phyloP scores from a whole-genome alignment of 495 filamentous ascomycete genomes.

The Hyaloscypha variabilis region DNA sequence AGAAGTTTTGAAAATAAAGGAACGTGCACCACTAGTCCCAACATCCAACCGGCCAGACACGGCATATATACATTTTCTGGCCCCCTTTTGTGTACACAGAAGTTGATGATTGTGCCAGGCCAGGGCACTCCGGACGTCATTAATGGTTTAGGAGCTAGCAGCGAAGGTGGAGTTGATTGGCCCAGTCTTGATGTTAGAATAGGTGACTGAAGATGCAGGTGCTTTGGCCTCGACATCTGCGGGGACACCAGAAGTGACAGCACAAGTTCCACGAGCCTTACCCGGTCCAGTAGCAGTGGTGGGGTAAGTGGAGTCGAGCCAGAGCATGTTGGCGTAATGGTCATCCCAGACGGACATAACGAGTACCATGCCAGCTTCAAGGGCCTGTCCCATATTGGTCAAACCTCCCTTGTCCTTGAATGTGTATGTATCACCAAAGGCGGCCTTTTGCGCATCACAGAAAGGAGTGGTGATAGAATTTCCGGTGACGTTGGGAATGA shows the following conservation, averaged over 20 bases:
- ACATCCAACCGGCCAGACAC: no score
- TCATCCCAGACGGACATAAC: conserved; percentile 75
- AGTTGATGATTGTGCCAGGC: no score
- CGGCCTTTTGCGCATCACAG: conserved; percentile 62
- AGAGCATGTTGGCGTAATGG: conserved; percentile 77
- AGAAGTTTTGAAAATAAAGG: no score
- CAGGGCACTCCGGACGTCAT: no score
- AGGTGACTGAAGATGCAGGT: conserved; percentile 61
- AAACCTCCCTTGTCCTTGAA: conserved; percentile 61
- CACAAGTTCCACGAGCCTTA: conserved; percentile 70
- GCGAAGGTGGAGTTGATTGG: conserved; percentile 22
- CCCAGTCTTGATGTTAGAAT: conserved; percentile 37
- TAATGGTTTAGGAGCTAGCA: no score
- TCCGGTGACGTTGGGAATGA: conserved; percentile 52
- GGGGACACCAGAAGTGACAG: conserved; percentile 61
- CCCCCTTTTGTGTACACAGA: no score
- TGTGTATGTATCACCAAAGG: conserved; percentile 58
- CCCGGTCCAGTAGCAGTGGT: conserved; percentile 59
- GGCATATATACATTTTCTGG: no score
- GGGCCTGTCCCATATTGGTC: conserved; percentile 52
- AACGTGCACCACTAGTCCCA: no score
- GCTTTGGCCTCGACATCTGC: conserved; percentile 56
- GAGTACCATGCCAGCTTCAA: conserved; percentile 64
- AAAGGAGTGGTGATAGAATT: conserved; percentile 61
- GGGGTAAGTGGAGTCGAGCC: conserved; percentile 81